phyloP scores from a whole-genome alignment of 73 alveolate species.

The Paraurostyla sp. region DNA sequence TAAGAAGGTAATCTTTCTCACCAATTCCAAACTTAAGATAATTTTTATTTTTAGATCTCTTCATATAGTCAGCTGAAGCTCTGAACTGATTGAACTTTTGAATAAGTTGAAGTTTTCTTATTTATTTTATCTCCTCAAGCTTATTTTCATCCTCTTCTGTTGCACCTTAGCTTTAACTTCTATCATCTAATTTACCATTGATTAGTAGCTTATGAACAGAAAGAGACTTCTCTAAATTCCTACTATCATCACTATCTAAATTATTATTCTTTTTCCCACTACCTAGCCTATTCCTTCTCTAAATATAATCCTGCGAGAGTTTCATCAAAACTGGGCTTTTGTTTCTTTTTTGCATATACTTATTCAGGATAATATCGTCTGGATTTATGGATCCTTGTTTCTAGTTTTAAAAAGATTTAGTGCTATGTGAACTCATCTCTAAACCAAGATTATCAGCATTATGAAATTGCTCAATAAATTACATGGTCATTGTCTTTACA shows the following conservation, averaged over 20 bases:
- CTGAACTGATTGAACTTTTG: not conserved
- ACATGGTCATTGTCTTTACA: not conserved
- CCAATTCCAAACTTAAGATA: too few relatives aligned
- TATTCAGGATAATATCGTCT: too few relatives aligned
- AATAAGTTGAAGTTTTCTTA: not conserved
- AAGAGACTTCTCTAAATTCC: too few relatives aligned
- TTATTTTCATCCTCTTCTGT: not conserved
- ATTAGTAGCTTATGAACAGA: too few relatives aligned
- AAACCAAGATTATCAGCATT: not conserved
- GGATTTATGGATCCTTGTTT: not conserved
- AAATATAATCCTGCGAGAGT: too few relatives aligned
- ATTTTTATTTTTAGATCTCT: too few relatives aligned
- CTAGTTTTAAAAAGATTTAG: not conserved
- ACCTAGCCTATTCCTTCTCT: too few relatives aligned
- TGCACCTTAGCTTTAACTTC: not conserved
- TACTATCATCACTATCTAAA: too few relatives aligned
- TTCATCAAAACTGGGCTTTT: too few relatives aligned
- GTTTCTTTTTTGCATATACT: too few relatives aligned
- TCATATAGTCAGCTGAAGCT: not conserved
- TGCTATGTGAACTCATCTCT: not conserved
- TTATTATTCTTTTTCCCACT: too few relatives aligned
- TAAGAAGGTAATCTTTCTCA: too few relatives aligned
- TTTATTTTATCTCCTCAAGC: not conserved
- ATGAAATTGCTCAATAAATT: not conserved
- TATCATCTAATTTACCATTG: not conserved